Evolutionary conservation across 768 basidiomycete species (phyloP).

Genomic region (Amanita molliuscula): DNA sequence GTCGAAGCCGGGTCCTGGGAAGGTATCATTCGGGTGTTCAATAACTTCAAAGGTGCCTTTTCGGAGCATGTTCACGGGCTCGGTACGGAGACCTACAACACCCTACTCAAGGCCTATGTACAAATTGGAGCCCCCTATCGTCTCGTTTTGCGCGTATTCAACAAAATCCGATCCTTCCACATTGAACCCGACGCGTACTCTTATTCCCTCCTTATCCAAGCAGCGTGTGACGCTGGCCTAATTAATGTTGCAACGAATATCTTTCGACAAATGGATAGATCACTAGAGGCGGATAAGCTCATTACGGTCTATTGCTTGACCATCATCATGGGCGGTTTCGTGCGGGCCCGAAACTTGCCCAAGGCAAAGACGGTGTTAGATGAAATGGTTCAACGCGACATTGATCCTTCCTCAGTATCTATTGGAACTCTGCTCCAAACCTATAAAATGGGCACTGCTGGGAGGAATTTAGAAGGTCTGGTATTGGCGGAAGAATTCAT

Average conservation of each 20-base stretch:
- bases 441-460: slow-evolving; percentile 31
- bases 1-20: slow-evolving; percentile 74
- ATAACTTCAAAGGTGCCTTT: slow-evolving; percentile 36
- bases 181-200: slow-evolving; percentile 52
- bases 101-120: slow-evolving; percentile 76
- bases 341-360: slow-evolving; percentile 40
- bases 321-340: slow-evolving; percentile 64
- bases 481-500: slow-evolving; percentile 59
- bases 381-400: slow-evolving; percentile 56
- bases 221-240: slow-evolving; percentile 63
- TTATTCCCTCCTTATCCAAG: slow-evolving; percentile 69
- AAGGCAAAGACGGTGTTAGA: slow-evolving; percentile 59
- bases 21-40: slow-evolving; percentile 62
- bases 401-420: slow-evolving; percentile 60
- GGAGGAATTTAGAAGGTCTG: slow-evolving; percentile 38
- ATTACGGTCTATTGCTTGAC: slow-evolving; percentile 57
- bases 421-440: slow-evolving; percentile 58
- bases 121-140: slow-evolving; percentile 69
- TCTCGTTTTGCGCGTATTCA: slow-evolving; percentile 52
- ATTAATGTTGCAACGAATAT: slow-evolving; percentile 59
- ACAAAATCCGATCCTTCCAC: slow-evolving; percentile 32
- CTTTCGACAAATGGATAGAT: slow-evolving; percentile 54
- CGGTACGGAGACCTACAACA: slow-evolving; percentile 60
- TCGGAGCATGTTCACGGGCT: slow-evolving; percentile 23
- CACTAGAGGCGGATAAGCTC: slow-evolving; percentile 23